phyloP scores from a whole-genome alignment of 2,329 filamentous ascomycete species.

The Pseudogymnoascus sp. region DNA sequence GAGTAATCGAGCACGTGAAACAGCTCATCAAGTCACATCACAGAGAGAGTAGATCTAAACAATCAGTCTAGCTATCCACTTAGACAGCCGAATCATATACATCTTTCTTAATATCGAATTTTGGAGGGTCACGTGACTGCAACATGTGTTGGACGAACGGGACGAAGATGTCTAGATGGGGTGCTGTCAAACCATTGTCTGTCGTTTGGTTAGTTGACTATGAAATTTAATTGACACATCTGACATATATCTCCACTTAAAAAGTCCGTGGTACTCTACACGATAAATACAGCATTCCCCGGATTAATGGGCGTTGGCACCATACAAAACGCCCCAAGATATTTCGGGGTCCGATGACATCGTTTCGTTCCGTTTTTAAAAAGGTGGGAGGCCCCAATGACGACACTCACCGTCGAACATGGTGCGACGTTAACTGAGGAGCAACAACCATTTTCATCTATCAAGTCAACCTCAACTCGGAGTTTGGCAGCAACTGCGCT shows the following conservation, averaged over 20 bases:
- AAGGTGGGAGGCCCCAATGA: not conserved
- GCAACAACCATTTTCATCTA: not conserved
- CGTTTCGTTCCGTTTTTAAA: not conserved
- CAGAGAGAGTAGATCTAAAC: not conserved
- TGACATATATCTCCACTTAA: not conserved
- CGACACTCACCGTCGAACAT: not conserved
- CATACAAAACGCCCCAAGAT: not conserved
- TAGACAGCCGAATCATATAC: not conserved
- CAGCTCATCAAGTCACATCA: not conserved
- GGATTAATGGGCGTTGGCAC: not conserved
- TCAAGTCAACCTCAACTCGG: not conserved
- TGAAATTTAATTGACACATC: not conserved
- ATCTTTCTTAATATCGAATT: not conserved
- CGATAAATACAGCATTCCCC: not conserved
- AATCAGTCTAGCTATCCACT: not conserved
- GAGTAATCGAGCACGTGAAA: not conserved
- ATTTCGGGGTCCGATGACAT: slow-evolving; percentile 2
- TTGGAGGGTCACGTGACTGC: not conserved
- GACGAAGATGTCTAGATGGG: not conserved
- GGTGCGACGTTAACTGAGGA: not conserved
- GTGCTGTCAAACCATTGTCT: not conserved
- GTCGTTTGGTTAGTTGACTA: not conserved
- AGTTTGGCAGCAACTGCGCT: not conserved
- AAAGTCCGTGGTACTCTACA: not conserved
- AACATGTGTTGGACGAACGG: not conserved